Evolutionary conservation across 2,329 filamentous ascomycete species (phyloP), one percentile per base, ranked within the genome.

Genomic region (Escovopsis weberi): DNA sequence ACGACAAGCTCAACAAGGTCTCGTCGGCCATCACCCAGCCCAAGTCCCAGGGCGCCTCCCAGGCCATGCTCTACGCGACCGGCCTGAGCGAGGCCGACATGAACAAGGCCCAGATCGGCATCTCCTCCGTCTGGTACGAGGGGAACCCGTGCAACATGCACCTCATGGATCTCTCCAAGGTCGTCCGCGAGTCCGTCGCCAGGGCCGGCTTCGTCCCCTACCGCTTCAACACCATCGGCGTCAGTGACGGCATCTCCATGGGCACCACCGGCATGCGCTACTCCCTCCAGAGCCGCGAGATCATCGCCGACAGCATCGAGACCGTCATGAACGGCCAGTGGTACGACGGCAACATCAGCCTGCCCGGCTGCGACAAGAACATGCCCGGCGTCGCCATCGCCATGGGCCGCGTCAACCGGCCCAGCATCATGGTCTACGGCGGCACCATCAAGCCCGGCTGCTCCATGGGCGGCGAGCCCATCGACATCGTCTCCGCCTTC

Each of bases 61-160:
- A 98, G 69, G 91, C 93, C 50, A 98, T 98, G 93, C 74, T 98
- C 44, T 98, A 94, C 70, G 91, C 85, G 52, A 95, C 89, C 1
- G 93, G 93, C 42, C 70, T 98, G 55, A 77, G 68, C 36, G 85
- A 94, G 58, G 73, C 74, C 44, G 88, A 94, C 63, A 85, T 96
- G 80, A 81, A 82, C 69, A 98, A 96, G 70, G 83, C 91, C 26
- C 93, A 98, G 69, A 82, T 98, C 53, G 91, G 91, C 52, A 96
- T 98, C 60, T 94, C 89, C 36, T 95, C 88, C 6, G 88, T 96
- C 47, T 98, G 91, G 91, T 95, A 89, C 67, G 82, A 86, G 53
- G 91, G 91, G 45, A 98, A 98, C 67, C 91, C 91, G 26, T 98
- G 91, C 72, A 98, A 98, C 68, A 98, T 95, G 89, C 91, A 98